These are phyloP conservation scores for Cladobotryum protrusum DNA, from an alignment of 2,329 filamentous ascomycete species.

Conservation along the genomic window DNA sequence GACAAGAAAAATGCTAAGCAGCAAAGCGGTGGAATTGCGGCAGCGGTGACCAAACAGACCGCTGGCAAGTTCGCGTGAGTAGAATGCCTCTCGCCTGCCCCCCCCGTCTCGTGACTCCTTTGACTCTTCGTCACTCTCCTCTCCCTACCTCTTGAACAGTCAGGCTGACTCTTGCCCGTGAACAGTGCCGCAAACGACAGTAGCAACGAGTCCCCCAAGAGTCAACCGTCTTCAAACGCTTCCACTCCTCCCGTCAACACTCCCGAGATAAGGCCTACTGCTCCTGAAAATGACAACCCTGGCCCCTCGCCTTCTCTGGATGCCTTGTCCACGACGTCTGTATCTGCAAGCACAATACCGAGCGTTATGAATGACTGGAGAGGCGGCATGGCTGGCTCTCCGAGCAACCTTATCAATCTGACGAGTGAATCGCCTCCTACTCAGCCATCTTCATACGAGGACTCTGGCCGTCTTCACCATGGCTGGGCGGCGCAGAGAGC, in stretches of 20 bases:
- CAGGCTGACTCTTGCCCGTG: conserved; percentile 19
- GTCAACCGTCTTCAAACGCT: conserved; percentile 34
- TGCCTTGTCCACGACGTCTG: conserved; percentile 43
- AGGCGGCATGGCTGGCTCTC: conserved; percentile 41
- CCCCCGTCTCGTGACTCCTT: conserved; percentile 23
- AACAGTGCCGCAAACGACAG: conserved; percentile 20
- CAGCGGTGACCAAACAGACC: conserved; percentile 48
- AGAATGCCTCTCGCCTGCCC: conserved; percentile 6
- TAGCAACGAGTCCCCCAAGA: conserved; percentile 30
- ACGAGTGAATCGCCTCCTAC: conserved; percentile 48
- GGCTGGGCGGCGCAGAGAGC: conserved; percentile 42
- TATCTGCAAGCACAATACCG: conserved; percentile 41
- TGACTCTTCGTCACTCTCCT: conserved; percentile 9
- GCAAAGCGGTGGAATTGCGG: conserved; percentile 46
- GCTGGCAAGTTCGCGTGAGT: conserved; percentile 48
- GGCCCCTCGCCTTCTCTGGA: conserved; percentile 42
- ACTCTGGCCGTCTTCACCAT: conserved; percentile 37
- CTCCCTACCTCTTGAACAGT: conserved; percentile 6
- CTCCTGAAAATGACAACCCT: conserved; percentile 37
- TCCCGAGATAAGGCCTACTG: conserved; percentile 39
- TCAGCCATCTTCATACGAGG: conserved; percentile 47
- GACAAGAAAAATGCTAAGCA: conserved; percentile 50
- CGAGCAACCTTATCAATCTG: conserved; percentile 46
- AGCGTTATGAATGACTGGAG: conserved; percentile 43
- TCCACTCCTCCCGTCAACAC: conserved; percentile 40